phyloP scores from a whole-genome alignment of 2,329 filamentous ascomycete genomes.

The Herpotrichia juniperi region DNA sequence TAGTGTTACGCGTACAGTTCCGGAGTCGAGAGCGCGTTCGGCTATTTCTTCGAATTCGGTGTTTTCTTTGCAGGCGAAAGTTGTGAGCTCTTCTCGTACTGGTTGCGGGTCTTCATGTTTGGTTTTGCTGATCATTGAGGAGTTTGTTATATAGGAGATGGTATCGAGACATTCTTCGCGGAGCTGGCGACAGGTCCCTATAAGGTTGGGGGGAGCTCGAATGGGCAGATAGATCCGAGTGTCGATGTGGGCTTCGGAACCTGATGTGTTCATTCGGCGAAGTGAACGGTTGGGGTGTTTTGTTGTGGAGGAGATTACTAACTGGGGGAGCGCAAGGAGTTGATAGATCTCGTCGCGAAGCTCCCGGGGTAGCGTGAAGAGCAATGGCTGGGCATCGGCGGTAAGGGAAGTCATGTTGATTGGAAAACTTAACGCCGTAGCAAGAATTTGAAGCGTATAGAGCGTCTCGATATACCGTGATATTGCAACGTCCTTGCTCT shows the following conservation, averaged over 20 bases:
- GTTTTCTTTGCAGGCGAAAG: conserved; percentile 17
- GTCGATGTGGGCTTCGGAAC: conserved; percentile 27
- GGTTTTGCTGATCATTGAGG: neutral
- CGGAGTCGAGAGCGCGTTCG: conserved; percentile 28
- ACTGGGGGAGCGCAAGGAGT: conserved; percentile 22
- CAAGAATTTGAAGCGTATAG: neutral
- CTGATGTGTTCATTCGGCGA: conserved; percentile 9
- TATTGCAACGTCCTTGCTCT: neutral
- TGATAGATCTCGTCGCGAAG: conserved; percentile 33
- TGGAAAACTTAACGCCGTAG: neutral
- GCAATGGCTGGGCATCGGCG: conserved; percentile 11
- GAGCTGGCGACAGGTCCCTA: conserved; percentile 33
- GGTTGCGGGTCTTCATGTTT: neutral
- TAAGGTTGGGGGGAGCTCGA: conserved; percentile 23
- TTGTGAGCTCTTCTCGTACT: conserved; percentile 9
- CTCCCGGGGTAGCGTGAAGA: conserved; percentile 33
- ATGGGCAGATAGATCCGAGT: conserved; percentile 34
- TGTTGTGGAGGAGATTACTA: conserved; percentile 30
- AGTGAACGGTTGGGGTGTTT: conserved; percentile 16
- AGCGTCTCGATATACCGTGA: neutral
- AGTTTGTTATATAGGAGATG: conserved; percentile 14
- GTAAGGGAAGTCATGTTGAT: neutral
- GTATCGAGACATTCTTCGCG: conserved; percentile 30
- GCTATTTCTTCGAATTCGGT: conserved; percentile 22
- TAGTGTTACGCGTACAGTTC: conserved; percentile 28